phyloP scores from a whole-genome alignment of 2,329 filamentous ascomycete species.

The Orbilia oligospora region DNA sequence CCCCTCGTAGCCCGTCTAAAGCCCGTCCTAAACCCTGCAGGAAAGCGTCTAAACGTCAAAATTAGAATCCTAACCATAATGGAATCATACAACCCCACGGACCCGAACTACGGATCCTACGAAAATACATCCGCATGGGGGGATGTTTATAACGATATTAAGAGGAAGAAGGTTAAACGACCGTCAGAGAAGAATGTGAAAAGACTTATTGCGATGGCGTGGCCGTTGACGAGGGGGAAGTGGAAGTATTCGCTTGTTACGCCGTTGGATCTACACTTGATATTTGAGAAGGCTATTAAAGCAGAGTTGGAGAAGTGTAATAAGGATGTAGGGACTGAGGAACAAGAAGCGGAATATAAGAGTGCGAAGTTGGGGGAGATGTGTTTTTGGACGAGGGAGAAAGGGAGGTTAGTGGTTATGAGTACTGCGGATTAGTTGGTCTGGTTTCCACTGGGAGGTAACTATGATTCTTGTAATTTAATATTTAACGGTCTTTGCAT shows the following conservation, averaged over 20 bases:
- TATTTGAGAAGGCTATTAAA: slow-evolving; percentile 13
- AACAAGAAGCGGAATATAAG: slow-evolving; percentile 17
- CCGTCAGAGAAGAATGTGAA: neutral
- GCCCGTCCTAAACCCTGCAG: neutral
- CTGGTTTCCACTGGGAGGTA: neutral
- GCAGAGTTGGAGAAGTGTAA: slow-evolving; percentile 26
- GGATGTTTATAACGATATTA: slow-evolving; percentile 5
- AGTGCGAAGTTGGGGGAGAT: slow-evolving; percentile 7
- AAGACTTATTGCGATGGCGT: slow-evolving; percentile 23
- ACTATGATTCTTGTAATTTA: neutral
- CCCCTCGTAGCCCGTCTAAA: slow-evolving; percentile 22
- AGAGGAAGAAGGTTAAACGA: slow-evolving; percentile 4
- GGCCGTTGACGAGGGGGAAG: slow-evolving; percentile 28
- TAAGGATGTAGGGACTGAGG: slow-evolving; percentile 19
- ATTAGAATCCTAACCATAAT: slow-evolving; percentile 12
- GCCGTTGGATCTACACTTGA: slow-evolving; percentile 13
- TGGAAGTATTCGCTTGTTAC: slow-evolving; percentile 18
- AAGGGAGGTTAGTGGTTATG: slow-evolving; percentile 20
- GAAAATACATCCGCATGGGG: neutral
- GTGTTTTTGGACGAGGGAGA: slow-evolving; percentile 25
- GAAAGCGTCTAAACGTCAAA: slow-evolving; percentile 6
- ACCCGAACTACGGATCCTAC: slow-evolving; percentile 1
- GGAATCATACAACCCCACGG: slow-evolving; percentile 1
- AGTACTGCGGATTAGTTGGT: slow-evolving; percentile 11
- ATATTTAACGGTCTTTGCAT: neutral